A percentile compares a stretch with the other conserved stretches of the same genome.
phyloP scores from a whole-genome alignment of 345 rosid species.

The Boechera retrofracta region DNA sequence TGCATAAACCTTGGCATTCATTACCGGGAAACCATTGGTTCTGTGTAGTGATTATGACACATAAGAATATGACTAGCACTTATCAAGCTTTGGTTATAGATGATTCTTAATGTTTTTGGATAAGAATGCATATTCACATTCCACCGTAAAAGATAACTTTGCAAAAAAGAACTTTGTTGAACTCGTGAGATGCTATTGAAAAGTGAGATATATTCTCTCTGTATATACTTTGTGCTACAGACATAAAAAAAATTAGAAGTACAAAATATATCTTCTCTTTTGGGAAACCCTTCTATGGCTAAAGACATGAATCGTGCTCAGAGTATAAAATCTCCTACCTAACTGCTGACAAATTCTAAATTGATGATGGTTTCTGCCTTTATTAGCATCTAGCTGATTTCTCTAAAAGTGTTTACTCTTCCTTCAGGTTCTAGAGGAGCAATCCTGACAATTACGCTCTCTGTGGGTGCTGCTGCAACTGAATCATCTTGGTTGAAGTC shows the following conservation, averaged over 20 bases:
- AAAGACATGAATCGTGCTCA: background rate
- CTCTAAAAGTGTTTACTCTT: conserved; percentile 37
- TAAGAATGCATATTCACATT: conserved; percentile 6
- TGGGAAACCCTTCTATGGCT: background rate
- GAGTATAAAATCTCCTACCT: conserved; percentile 21
- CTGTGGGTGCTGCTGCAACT: conserved; percentile 15
- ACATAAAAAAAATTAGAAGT: conserved; percentile 9
- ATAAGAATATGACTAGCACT: conserved; percentile 12
- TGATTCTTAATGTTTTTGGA: conserved; percentile 2
- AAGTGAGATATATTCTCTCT: conserved; percentile 21
- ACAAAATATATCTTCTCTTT: background rate
- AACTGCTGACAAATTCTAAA: conserved; percentile 5
- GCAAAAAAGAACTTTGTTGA: conserved; percentile 31
- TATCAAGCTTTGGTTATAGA: conserved; percentile 13
- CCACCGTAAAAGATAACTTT: background rate
- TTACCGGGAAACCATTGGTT: background rate
- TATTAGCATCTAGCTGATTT: conserved; percentile 19
- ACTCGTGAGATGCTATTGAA: conserved; percentile 23
- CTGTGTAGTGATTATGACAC: conserved; percentile 13
- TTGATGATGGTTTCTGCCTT: background rate
- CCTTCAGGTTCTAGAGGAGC: conserved; percentile 51
- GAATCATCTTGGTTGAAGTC: conserved; percentile 20
- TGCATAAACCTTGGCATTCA: conserved; percentile 4
- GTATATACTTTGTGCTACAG: conserved; percentile 38
- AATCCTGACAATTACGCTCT: conserved; percentile 34